Evolutionary conservation across 1,284 basidiomycete species (phyloP), one percentile per base, ranked within the genome.

Genomic region (Amylostereum areolatum): DNA sequence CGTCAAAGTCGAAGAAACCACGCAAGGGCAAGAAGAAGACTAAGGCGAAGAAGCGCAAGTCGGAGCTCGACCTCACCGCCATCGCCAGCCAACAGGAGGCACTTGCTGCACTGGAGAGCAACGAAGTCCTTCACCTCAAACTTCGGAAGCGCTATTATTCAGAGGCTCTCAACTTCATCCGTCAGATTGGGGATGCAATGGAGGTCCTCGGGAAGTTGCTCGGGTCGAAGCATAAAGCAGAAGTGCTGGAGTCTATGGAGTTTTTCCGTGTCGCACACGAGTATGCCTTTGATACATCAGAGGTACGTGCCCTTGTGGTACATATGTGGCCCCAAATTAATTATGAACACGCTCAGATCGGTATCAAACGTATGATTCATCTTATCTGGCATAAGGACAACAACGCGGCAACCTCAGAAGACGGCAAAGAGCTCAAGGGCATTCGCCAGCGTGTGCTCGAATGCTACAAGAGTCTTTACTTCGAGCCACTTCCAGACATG

Each of bases 301-400:
- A 87, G 64, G 86, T 89, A 55, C 50, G 76, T 48, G 3, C n/a
- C 1, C 33, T 52, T 18, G 31, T 35, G 4, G 33, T 28, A 30
- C 43, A 51, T 25, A 50, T 33, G 33, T 9, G n/a, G 12, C 36
- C 12, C 18, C 18, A 18, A 18, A 18, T 18, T 18, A 18, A 18
- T 18, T 18, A 18, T 18, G 18, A 18, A 18, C 7, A 8, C 37
- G 4, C 57, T 24, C 56, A 92, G 89, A 65, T 67, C 10, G 94
- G 94, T 1, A 87, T 99, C 60, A 93, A 90, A 70, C 90, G 87
- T 62, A 99, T 99, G 96, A 66, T 99, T 5, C 97, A 99, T 67
- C 76, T 99, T 34, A 92, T 99, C 60, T 99, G 97, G 97, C 81
- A 83, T 10, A 99, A 98, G 64, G 96, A 98, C 65, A 94, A 94